Evolutionary conservation across 345 rosid genomes (phyloP), one percentile per base, ranked within the genome.

Genomic region (Draba incana): DNA sequence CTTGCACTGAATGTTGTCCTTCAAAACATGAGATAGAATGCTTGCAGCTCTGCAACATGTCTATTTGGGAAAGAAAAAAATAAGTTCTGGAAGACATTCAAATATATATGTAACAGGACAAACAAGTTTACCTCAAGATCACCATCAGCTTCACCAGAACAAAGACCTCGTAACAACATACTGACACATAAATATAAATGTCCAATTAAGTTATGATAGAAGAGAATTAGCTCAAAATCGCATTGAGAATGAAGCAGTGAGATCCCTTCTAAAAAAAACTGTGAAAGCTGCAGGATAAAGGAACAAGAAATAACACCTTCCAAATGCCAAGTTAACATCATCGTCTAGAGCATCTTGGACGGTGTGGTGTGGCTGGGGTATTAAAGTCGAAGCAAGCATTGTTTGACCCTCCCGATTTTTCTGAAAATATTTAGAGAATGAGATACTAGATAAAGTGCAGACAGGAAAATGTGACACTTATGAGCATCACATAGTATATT

Each of bases 31-130:
- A 62, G 98, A 89, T 64, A 95, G 89, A 44, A 92, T 88, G 78
- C 94, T 92, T 38, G 99, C 97, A 80, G 98, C 96, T 78, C 99
- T 84, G 86, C 96, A 83, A 80, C 96, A 92, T 67, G 81, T 86
- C 99, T 95, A 84, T 60, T 70, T 78, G 49, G 79, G 74, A 75
- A 33, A 24, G 24, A 62, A 24, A 56, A 0, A 25, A 7, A 43
- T 48, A 23, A 55, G 66, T 24, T 50, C 11, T 7, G 7, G 14
- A 55, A 12, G 2, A 15, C 45, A 1, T 30, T 7, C 2, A 12
- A 47, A 49, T 25, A 31, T 56, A 49, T 28, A 42, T 31, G 41
- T 37, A 64, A 46, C 59, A 41, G 42, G 38, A 62, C 39, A 39
- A 23, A 61, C 57, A 69, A 35, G 24, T 63, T 76, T 81, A 92